Evolutionary conservation across 2,329 filamentous ascomycete genomes (phyloP).

Genomic region (Cercospora brassicicola): DNA sequence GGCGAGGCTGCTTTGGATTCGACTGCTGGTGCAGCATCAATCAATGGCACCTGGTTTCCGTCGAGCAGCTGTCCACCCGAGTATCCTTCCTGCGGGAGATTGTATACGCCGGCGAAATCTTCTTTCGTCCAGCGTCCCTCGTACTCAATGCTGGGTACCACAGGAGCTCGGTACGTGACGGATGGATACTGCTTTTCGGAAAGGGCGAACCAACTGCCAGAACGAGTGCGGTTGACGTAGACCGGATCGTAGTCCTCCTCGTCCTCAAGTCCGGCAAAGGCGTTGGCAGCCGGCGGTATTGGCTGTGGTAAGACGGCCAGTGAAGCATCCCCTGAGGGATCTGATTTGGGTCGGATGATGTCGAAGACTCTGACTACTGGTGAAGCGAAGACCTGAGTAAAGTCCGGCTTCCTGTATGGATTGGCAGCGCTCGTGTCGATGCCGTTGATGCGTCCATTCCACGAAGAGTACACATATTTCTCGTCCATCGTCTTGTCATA

Average conservation of each 20-base stretch:
- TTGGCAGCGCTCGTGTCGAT: conserved; percentile 62
- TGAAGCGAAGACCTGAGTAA: conserved; percentile 36
- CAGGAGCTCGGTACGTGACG: conserved; percentile 68
- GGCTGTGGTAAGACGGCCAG: conserved; percentile 87
- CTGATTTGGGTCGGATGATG: conserved; percentile 57
- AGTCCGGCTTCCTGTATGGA: conserved; percentile 28
- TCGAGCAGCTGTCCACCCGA: conserved; percentile 17
- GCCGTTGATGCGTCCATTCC: conserved; percentile 80
- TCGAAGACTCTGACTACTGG: conserved; percentile 39
- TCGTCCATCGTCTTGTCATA: conserved; percentile 79
- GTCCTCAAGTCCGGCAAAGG: conserved; percentile 34
- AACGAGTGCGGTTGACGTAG: conserved; percentile 81
- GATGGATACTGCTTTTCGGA: conserved; percentile 84
- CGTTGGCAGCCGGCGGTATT: conserved; percentile 55
- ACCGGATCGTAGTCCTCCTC: conserved; percentile 50
- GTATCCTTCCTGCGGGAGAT: conserved; percentile 23
- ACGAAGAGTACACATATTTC: conserved; percentile 82
- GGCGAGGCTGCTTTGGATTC: not conserved
- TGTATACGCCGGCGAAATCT: conserved; percentile 37
- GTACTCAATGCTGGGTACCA: conserved; percentile 58
- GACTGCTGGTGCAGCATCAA: conserved; percentile 22
- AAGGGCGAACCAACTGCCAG: conserved; percentile 91
- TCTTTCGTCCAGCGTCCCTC: conserved; percentile 47
- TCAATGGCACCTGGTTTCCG: conserved; percentile 18
- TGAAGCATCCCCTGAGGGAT: conserved; percentile 66